Evolutionary conservation across 139 green algal genomes (phyloP).

Genomic region (Chlorella ohadii): DNA sequence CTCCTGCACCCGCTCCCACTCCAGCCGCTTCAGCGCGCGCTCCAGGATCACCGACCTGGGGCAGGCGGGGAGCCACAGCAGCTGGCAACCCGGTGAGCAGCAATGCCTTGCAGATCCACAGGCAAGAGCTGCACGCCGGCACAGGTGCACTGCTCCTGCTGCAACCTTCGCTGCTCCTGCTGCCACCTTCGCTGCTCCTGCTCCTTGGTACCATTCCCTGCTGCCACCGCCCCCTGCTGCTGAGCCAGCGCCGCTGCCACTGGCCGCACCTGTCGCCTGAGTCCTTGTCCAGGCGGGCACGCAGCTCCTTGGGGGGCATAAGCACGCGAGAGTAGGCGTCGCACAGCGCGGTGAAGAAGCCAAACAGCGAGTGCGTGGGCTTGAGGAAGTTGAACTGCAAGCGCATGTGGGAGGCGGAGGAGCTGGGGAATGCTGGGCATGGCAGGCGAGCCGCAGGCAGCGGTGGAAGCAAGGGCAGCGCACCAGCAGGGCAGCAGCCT

Average conservation of each 20-base stretch:
- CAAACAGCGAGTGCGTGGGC: constrained; percentile 93
- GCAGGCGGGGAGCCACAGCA: no score
- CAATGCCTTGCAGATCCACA: no score
- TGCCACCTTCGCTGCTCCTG: neutral
- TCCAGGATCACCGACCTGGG: constrained; percentile 77
- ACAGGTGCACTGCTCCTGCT: no score
- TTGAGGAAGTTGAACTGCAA: constrained; percentile 96
- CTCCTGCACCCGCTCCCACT: constrained; percentile 88
- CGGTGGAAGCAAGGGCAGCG: no score
- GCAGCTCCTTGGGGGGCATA: constrained; percentile 87
- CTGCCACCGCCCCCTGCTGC: no score
- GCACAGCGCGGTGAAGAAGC: constrained; percentile 92
- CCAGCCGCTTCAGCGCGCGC: constrained; percentile 85
- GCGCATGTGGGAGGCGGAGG: constrained; percentile 43
- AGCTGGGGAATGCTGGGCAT: constrained; percentile 78
- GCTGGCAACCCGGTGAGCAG: no score
- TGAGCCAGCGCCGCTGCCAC: neutral
- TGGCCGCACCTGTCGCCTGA: constrained; percentile 66
- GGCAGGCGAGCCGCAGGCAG: no score
- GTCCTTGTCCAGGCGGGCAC: constrained; percentile 73
- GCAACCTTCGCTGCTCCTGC: neutral
- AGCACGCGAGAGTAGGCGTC: constrained; percentile 95
- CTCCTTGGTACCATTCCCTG: no score
- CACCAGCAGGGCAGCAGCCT: no score
- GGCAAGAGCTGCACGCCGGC: no score